These are phyloP conservation scores for Ascochyta lentis DNA, from an alignment of 2,329 filamentous ascomycete species.

Conservation along the genomic window DNA sequence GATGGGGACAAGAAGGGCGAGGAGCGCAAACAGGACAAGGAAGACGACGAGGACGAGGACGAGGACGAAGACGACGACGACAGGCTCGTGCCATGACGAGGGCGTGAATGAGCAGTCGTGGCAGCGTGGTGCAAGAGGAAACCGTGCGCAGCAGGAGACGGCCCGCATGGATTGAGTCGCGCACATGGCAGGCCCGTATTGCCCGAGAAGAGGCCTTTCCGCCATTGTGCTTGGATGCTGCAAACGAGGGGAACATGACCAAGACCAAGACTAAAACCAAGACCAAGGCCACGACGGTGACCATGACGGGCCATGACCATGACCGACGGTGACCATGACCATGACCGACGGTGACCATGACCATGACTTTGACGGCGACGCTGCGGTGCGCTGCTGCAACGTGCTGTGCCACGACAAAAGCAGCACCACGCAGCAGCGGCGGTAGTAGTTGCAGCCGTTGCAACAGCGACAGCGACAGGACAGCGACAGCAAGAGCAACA, in stretches of 20 bases:
- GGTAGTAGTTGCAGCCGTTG: not conserved
- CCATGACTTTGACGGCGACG: not conserved
- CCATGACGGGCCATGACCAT: not conserved
- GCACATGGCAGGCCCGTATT: conserved; percentile 22
- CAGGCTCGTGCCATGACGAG: conserved; percentile 28
- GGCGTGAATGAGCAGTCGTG: conserved; percentile 22
- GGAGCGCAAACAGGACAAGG: not conserved
- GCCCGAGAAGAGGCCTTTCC: conserved; percentile 24
- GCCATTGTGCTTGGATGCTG: conserved; percentile 13
- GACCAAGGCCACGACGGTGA: not conserved
- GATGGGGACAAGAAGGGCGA: not conserved
- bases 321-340: not conserved
- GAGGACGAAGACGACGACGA: conserved; percentile 3
- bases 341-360: not conserved
- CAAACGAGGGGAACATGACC: not conserved
- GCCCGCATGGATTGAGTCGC: conserved; percentile 25
- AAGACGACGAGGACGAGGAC: conserved; percentile 1
- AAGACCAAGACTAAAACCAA: not conserved
- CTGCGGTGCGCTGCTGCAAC: conserved; percentile 12
- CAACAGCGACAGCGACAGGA: not conserved
- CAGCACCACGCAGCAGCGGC: not conserved
- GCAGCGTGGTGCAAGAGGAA: conserved; percentile 20
- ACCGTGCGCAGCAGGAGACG: conserved; percentile 22
- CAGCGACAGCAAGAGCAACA: no score
- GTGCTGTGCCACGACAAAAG: conserved; percentile 6